Evolutionary conservation across 1,284 basidiomycete species (phyloP).

Genomic region (Ganoderma lucidum): DNA sequence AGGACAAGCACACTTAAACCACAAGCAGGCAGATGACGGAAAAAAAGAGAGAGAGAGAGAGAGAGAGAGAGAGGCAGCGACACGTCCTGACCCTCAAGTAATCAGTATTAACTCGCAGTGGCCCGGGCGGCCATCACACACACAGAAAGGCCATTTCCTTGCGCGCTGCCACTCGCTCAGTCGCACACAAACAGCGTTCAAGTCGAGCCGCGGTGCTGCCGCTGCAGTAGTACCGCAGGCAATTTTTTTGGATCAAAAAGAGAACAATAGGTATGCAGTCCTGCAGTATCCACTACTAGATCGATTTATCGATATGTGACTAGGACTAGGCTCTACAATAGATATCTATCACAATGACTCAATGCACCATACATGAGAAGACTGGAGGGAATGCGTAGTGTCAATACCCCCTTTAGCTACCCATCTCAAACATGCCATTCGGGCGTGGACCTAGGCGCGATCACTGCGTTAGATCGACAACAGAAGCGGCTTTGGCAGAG

Average conservation of each 20-base stretch:
- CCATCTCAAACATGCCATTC: constrained; percentile 1
- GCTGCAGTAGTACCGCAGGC: background rate
- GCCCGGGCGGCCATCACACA: background rate
- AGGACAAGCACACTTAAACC: background rate
- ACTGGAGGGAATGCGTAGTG: background rate
- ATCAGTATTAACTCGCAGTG: background rate
- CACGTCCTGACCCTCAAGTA: background rate
- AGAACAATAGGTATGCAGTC: constrained; percentile 3
- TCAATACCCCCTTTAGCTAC: background rate
- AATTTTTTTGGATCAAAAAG: background rate
- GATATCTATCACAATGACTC: background rate
- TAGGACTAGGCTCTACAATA: background rate
- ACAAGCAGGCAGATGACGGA: background rate
- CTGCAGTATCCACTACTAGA: background rate
- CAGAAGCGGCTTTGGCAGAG: constrained; percentile 7
- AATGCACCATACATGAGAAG: background rate
- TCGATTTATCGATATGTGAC: background rate
- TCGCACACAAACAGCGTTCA: background rate
- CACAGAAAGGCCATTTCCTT: background rate
- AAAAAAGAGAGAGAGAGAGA: background rate
- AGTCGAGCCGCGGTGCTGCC: background rate
- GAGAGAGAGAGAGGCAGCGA: background rate
- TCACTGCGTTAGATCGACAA: constrained; percentile 20
- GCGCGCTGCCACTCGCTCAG: background rate
- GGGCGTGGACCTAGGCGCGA: constrained; percentile 7